Evolutionary conservation across 192 early-diverging fungal genomes (phyloP).

Genomic region (Umbelopsis sp.): DNA sequence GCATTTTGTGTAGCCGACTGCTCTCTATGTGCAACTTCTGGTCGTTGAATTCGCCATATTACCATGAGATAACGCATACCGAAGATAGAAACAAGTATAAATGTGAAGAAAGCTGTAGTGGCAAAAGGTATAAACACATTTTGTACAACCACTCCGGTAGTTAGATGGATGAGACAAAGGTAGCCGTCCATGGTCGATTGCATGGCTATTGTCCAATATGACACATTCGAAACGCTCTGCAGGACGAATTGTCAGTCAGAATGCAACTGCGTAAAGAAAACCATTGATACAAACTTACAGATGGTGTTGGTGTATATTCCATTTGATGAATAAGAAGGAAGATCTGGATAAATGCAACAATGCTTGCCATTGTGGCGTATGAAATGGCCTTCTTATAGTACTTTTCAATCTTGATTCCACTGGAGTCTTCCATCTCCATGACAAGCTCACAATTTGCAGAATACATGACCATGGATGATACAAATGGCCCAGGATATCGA

Average conservation of each 20-base stretch:
- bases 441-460: constrained; percentile 48
- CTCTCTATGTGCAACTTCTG: constrained; percentile 41
- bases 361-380: constrained; percentile 49
- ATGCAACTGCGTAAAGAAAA: too few relatives aligned
- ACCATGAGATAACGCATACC: constrained; percentile 71
- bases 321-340: constrained; percentile 63
- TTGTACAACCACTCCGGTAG: constrained; percentile 55
- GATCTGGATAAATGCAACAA: constrained; percentile 36
- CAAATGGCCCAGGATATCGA: constrained; percentile 42
- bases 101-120: constrained; percentile 62
- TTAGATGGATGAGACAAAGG: constrained; percentile 61
- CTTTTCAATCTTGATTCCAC: constrained; percentile 53
- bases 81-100: constrained; percentile 67
- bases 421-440: constrained; percentile 30
- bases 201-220: constrained; percentile 63
- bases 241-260: too few relatives aligned
- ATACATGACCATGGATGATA: constrained; percentile 44
- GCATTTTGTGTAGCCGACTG: constrained; percentile 6
- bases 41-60: constrained; percentile 68
- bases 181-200: constrained; percentile 69
- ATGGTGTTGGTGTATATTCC: constrained; percentile 67
- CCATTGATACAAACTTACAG: constrained; percentile 38
- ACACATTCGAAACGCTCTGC: constrained; percentile 64
- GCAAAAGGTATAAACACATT: constrained; percentile 61
- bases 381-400: constrained; percentile 53